A percentile compares a stretch with the other conserved stretches of the same genome.
These are phyloP conservation scores for Dothideomycetes sp. DNA, from an alignment of 2,329 filamentous ascomycete genomes.

Conservation along the genomic window DNA sequence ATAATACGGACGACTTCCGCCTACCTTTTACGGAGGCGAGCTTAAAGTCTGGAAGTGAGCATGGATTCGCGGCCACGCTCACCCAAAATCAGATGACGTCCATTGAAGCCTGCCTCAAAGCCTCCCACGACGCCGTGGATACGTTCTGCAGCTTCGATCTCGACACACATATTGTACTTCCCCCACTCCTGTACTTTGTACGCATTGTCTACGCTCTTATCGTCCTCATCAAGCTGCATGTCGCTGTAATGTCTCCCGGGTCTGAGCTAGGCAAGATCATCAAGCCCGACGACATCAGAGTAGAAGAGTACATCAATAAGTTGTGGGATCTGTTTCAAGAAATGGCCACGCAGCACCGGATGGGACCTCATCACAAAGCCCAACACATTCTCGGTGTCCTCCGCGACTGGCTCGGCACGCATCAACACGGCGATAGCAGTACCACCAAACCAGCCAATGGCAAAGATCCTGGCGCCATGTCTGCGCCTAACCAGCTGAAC, in stretches of 20 bases:
- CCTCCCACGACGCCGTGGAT: slow-evolving; percentile 36
- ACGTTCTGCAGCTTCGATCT: slow-evolving; percentile 38
- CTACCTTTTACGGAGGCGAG: slow-evolving; percentile 29
- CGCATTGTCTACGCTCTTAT: slow-evolving; percentile 46
- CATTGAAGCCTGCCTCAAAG: slow-evolving; percentile 33
- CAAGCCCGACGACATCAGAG: slow-evolving; percentile 14
- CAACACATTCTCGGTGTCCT: slow-evolving; percentile 34
- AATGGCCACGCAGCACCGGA: slow-evolving; percentile 28
- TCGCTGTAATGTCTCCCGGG: slow-evolving; percentile 38
- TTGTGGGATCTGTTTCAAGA: slow-evolving; percentile 20
- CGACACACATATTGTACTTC: slow-evolving; percentile 30
- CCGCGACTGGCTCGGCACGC: slow-evolving; percentile 31
- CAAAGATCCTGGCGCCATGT: slow-evolving; percentile 1
- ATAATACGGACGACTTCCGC: slow-evolving; percentile 30
- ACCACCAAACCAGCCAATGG: slow-evolving; percentile 4
- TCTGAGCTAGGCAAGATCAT: slow-evolving; percentile 33
- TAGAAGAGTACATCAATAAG: slow-evolving; percentile 16
- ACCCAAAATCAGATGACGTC: slow-evolving; percentile 36
- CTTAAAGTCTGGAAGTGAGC: slow-evolving; percentile 27
- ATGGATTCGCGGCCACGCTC: slow-evolving; percentile 25
- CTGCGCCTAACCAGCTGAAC: slow-evolving; percentile 5
- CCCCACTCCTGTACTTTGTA: slow-evolving; percentile 36
- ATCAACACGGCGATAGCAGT: slow-evolving; percentile 18
- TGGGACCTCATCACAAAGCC: slow-evolving; percentile 36
- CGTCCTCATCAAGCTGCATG: slow-evolving; percentile 50